Evolutionary conservation across 2,329 filamentous ascomycete species (phyloP), one percentile per base, ranked within the genome.

Genomic region (Colletotrichum sp.): DNA sequence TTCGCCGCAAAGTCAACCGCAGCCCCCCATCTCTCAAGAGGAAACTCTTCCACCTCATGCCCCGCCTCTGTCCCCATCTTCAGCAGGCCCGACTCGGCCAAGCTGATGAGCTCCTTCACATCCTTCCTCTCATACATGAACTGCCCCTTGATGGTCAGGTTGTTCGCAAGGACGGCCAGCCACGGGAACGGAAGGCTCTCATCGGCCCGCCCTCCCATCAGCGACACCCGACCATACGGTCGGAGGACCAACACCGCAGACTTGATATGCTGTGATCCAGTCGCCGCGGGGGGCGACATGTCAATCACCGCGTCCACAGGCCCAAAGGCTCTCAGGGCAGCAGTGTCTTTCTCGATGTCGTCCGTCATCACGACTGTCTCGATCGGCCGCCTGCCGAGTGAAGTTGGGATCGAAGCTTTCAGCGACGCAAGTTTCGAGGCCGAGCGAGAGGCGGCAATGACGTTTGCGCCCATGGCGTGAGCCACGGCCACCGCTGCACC

Each of bases 291-390:
- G 0, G 89, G 88, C 1, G 86, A 85, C 27, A 89, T 83, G 76
- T 91, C 89, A 66, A 89, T 80, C 72, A 85, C 86, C 1, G 84
- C 87, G 3, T 77, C 78, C 6, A 85, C 80, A 1, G 79, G 77
- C 0, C 84, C 85, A 36, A 82, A 81, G 1, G 79, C 78, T 32
- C 77, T 76, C 27, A 89, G 74, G 1, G 84, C 83, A 0, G 77
- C 78, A 1, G 82, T 77, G n/a, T 88, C 88, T 2, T 79, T 80
- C 6, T 82, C 80, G 19, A 82, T 77, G 65, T 88, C 81, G 5
- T 86, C 86, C 0, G 83, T 85, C 25, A 88, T 84, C 30, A 79
- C 76, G 2, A 89, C 85, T 0, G 81, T 85, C 44, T 83, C 80
- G 19, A 89, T 25, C 19, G 6, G 27, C 27, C 30, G 30, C n/a